Percentiles rank a stretch among this genome's conserved stretches.
Evolutionary conservation across 2,329 filamentous ascomycete genomes (phyloP).

Genomic region (Pseudogymnoascus sp.): DNA sequence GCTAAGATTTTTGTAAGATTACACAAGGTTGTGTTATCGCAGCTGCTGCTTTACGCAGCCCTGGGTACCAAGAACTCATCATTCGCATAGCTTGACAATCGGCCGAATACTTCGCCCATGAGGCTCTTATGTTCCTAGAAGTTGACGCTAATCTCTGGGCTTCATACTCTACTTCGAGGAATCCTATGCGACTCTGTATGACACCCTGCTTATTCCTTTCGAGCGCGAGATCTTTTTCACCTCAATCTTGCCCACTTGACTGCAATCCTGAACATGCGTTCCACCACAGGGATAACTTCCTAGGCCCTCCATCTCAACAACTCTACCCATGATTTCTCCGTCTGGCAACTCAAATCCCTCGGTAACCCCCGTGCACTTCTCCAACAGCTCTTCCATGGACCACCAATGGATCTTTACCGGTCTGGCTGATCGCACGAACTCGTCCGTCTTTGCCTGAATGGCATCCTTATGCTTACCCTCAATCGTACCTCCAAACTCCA

Average conservation of each 20-base stretch:
- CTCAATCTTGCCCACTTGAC: slow-evolving; percentile 48
- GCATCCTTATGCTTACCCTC: slow-evolving; percentile 51
- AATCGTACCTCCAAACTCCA: slow-evolving; percentile 61
- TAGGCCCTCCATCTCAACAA: slow-evolving; percentile 60
- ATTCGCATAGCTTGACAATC: too few relatives aligned
- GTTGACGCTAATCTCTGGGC: not conserved
- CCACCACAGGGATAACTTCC: slow-evolving; percentile 69
- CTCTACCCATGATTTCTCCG: slow-evolving; percentile 49
- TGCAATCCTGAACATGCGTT: slow-evolving; percentile 58
- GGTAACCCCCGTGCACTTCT: slow-evolving; percentile 35
- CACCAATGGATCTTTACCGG: slow-evolving; percentile 59
- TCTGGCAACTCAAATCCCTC: slow-evolving; percentile 31
- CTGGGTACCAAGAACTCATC: too few relatives aligned
- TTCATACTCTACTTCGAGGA: not conserved
- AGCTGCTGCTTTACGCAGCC: too few relatives aligned
- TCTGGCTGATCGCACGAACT: slow-evolving; percentile 46
- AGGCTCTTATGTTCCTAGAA: not conserved
- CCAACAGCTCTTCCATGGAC: slow-evolving; percentile 52
- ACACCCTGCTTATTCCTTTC: slow-evolving; percentile 54
- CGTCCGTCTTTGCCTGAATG: slow-evolving; percentile 55
- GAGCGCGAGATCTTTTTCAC: slow-evolving; percentile 60
- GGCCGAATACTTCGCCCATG: not conserved
- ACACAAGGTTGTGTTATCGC: too few relatives aligned
- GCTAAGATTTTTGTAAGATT: too few relatives aligned
- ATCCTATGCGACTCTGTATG: slow-evolving; percentile 15